Evolutionary conservation across 78 protist species (phyloP).

Genomic region (Anaeramoeba ignava): DNA sequence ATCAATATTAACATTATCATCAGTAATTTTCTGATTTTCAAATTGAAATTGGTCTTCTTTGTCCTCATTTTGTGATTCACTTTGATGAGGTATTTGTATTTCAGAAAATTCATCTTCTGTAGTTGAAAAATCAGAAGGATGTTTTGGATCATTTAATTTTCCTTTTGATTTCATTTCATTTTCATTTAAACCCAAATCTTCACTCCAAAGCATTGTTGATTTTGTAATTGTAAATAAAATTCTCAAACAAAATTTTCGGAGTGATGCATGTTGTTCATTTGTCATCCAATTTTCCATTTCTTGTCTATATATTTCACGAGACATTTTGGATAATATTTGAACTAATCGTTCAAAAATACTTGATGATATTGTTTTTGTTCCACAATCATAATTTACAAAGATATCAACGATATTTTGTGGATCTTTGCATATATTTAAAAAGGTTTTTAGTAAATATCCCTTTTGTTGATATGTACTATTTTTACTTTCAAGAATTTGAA

Average conservation of each 20-base stretch:
- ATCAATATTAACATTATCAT: not conserved
- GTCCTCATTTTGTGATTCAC: not conserved
- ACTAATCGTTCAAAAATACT: not conserved
- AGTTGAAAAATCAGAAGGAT: too few relatives aligned
- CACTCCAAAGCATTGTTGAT: not conserved
- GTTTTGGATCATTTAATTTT: too few relatives aligned
- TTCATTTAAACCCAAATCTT: not conserved
- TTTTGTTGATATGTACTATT: not conserved
- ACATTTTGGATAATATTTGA: not conserved
- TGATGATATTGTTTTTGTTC: not conserved
- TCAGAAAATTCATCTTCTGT: not conserved
- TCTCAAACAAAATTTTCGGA: not conserved
- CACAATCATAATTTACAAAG: conserved; percentile 1
- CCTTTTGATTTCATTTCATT: too few relatives aligned
- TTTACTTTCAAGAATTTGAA: not conserved
- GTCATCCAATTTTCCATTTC: not conserved
- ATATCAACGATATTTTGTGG: not conserved
- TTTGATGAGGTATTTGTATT: not conserved
- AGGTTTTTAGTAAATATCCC: not conserved
- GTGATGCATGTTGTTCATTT: not conserved
- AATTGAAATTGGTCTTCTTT: not conserved
- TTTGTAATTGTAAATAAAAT: not conserved
- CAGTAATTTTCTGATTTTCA: not conserved
- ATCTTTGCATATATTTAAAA: not conserved
- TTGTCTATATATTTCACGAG: not conserved